Evolutionary conservation across 305 asterid species (phyloP), one percentile per base, ranked within the genome.

Genomic region (Striga hermonthica): DNA sequence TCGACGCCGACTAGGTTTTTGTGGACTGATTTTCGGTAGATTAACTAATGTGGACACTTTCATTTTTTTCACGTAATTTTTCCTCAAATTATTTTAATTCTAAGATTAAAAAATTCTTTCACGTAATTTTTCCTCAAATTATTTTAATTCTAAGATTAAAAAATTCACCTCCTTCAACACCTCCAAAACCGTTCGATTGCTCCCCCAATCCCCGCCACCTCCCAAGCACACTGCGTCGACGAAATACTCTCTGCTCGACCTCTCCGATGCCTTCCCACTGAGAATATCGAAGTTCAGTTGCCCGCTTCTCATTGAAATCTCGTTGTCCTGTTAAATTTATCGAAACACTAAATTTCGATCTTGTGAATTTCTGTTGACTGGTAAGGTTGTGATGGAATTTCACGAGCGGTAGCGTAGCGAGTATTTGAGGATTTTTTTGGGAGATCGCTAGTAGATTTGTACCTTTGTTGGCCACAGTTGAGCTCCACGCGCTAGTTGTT

Each of bases 241-340:
- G 3, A 59, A 37, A 16, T 79, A 66, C 79, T 65, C 70, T 2
- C 86, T 68, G 6, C 73, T 69, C 40, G 84, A 71, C 68, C 82
- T 85, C 65, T 75, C 54, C 5, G 80, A 86, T 68, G 82, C 87
- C 49, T 83, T 84, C 67, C 95, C 96, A 57, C 81, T 88, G 0
- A 62, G 5, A n/a, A 45, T 68, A 75, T 72, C 31, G 31, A 22
- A 22, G 31, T 2, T 22, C 31, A 83, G 66, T 35, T 72, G 88
- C 10, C 88, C 93, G 52, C 84, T 89, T 67, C 77, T 83, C 73
- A 92, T 10, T 10, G 98, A 92, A 37, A 92, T 92, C 79, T 92
- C 98, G 62, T 92, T 92, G 44, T 92, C 97, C 0, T 22, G 98
- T 97, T 10, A 92, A 77, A 38, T 92, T 92, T 5, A 92, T 92